These are phyloP conservation scores for Ampelomyces quisqualis DNA, from an alignment of 2,329 filamentous ascomycete species.

Conservation along the genomic window DNA sequence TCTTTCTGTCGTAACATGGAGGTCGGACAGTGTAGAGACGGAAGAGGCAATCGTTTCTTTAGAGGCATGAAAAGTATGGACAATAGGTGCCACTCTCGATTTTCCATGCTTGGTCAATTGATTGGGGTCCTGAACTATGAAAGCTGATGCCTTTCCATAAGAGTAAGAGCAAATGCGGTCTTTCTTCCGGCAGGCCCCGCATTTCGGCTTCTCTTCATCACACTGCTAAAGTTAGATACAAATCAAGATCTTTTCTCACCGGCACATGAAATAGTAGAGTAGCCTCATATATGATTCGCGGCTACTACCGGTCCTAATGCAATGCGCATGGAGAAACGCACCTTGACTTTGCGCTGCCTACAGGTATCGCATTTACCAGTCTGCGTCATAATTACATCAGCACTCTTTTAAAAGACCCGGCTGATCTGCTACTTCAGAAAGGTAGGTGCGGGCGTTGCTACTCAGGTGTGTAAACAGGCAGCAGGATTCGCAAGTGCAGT, in stretches of 20 bases:
- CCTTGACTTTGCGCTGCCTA: constrained; percentile 36
- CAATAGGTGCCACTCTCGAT: constrained; percentile 14
- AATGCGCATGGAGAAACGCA: constrained; percentile 5
- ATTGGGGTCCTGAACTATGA: constrained; percentile 32
- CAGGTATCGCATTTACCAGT: constrained; percentile 37
- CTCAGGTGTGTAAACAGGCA: no score
- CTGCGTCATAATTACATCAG: constrained; percentile 38
- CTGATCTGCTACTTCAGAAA: no score
- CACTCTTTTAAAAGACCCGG: no score
- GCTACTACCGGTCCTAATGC: background rate
- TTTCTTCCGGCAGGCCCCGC: constrained; percentile 30
- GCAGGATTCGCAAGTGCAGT: no score
- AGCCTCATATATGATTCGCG: no score
- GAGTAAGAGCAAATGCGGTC: constrained; percentile 31
- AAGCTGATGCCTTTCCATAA: constrained; percentile 29
- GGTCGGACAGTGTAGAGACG: constrained; percentile 8
- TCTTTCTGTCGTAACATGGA: constrained; percentile 22
- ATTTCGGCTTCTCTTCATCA: constrained; percentile 33
- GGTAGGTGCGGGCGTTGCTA: no score
- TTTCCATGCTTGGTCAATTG: constrained; percentile 34
- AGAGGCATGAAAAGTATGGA: constrained; percentile 13
- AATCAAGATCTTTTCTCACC: no score
- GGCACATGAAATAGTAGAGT: no score
- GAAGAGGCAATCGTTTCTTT: constrained; percentile 1
- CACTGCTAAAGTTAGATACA: constrained; percentile 26